phyloP scores from a whole-genome alignment of 2,329 filamentous ascomycete genomes.

The Fusarium brevicatenulatum region DNA sequence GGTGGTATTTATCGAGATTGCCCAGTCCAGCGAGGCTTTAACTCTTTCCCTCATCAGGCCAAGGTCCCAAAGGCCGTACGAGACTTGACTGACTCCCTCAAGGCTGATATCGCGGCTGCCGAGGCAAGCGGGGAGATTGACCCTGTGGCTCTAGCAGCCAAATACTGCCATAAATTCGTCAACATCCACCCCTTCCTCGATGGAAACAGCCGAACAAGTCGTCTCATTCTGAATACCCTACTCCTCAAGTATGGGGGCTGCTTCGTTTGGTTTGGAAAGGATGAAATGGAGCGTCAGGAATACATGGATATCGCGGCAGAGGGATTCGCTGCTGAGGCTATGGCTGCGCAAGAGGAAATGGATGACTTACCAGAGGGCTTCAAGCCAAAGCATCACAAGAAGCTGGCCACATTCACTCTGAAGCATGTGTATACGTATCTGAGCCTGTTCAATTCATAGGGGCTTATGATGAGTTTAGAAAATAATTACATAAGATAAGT shows the following conservation, averaged over 20 bases:
- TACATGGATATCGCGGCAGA: rapidly evolving
- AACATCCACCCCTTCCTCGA: conserved; percentile 51
- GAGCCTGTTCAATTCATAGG: too few species aligned
- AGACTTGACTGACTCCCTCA: conserved; percentile 22
- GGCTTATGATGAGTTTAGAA: too few species aligned
- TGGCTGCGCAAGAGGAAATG: not conserved
- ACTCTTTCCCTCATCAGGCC: not conserved
- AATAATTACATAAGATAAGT: too few species aligned
- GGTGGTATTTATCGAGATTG: rapidly evolving
- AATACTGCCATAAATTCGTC: conserved; percentile 45
- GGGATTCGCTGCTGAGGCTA: not conserved
- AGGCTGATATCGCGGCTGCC: conserved; percentile 31
- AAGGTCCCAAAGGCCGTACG: conserved; percentile 24
- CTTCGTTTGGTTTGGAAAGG: not conserved
- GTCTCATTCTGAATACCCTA: conserved; percentile 47
- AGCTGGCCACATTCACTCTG: not conserved
- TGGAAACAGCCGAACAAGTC: conserved; percentile 48
- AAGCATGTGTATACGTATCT: not conserved
- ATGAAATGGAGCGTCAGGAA: rapidly evolving
- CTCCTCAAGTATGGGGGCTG: conserved; percentile 39
- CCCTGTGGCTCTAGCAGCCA: conserved; percentile 43
- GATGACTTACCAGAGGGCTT: not conserved
- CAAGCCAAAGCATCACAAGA: not conserved
- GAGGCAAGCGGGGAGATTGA: conserved; percentile 21
- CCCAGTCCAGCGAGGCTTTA: not conserved